Base-by-base conservation (phyloP, 352 stramenopile species). In the Phytophthora foliorum region DNA sequence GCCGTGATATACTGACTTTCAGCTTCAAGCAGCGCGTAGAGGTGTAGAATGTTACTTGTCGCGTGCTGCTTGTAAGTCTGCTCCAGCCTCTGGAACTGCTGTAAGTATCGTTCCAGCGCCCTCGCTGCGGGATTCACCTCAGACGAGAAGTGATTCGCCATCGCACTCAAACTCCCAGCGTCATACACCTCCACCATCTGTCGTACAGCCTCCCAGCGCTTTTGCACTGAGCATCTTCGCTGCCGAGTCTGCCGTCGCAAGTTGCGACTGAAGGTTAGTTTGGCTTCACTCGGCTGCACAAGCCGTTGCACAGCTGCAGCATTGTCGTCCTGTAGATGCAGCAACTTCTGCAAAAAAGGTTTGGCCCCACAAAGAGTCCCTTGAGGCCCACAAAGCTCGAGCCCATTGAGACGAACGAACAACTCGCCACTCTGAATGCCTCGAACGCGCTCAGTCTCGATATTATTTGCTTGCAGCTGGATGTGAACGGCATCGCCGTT, bases 1-100 rank as follows among this genome's bases (percentile, higher is more conserved):
- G 66, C 58, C 1, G 67, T 38, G 36, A 91, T 82, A 53, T 72
- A 75, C 53, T 51, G 54, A 51, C 75, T 69, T 65, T 91, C 79
- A 6, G 81, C 69, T 45, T 91, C 74, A 39, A 89, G 52, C 22
- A 86, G 48, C 45, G 77, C 75, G 63, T 84, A 86, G 39, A 87
- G 58, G 16, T 74, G 65, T 29, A 90, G n/a, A 5, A 79, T 72
- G 27, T 55, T 52, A 34, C 59, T 68, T 34, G 75, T 72, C 11
- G 69, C 53, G 36, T 84, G 60, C 46, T 79, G 67, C 8, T 64
- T 67, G 48, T 81, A 78, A n/a, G 57, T 27, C 38, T 73, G 58
- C 27, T 72, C 69, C 14, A 89, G 57, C 3, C 27, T 46, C 24
- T 74, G 34, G 16, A 80, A 78, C 19, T 60, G 22, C 4, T 67